Conservation (phyloP, 2,329 filamentous ascomycete genomes). For the Cladobotryum protrusum region DNA sequence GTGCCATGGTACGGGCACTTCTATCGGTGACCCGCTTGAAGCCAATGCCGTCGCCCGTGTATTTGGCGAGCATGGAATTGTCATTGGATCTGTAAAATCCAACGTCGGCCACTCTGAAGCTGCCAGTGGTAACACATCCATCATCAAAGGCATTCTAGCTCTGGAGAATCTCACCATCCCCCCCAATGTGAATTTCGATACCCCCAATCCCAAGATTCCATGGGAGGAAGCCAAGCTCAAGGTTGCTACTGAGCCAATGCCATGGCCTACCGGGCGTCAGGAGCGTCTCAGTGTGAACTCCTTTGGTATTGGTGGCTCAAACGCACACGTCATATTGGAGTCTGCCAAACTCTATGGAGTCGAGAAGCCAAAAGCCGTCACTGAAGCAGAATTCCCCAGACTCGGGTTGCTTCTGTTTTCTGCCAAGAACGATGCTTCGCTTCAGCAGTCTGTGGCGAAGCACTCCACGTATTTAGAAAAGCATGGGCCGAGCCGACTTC, state of each 20-base stretch:
- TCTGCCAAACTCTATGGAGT: background rate
- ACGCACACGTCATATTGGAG: conserved; percentile 21
- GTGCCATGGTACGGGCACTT: conserved; percentile 35
- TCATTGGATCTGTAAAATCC: conserved; percentile 28
- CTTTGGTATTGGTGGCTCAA: conserved; percentile 23
- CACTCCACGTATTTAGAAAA: conserved; percentile 20
- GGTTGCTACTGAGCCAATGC: conserved; percentile 1
- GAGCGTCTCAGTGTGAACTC: conserved; percentile 20
- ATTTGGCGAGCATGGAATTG: conserved; percentile 13
- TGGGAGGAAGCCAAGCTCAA: background rate
- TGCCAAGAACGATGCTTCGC: conserved; percentile 12
- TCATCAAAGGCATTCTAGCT: conserved; percentile 24
- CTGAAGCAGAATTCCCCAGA: background rate
- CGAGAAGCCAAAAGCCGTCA: background rate
- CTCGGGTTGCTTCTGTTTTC: conserved; percentile 12
- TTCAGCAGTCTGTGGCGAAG: conserved; percentile 8
- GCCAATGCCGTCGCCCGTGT: conserved; percentile 18
- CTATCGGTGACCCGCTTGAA: conserved; percentile 32
- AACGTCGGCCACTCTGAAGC: conserved; percentile 28
- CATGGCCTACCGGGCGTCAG: conserved; percentile 7
- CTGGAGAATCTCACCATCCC: conserved; percentile 13
- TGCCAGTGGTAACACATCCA: conserved; percentile 22
- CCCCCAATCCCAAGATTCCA: background rate
- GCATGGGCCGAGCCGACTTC: conserved; percentile 17
- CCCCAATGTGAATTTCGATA: conserved; percentile 30